Evolutionary conservation across 1,284 basidiomycete genomes (phyloP).

Genomic region (Cystobasidium pallidum): DNA sequence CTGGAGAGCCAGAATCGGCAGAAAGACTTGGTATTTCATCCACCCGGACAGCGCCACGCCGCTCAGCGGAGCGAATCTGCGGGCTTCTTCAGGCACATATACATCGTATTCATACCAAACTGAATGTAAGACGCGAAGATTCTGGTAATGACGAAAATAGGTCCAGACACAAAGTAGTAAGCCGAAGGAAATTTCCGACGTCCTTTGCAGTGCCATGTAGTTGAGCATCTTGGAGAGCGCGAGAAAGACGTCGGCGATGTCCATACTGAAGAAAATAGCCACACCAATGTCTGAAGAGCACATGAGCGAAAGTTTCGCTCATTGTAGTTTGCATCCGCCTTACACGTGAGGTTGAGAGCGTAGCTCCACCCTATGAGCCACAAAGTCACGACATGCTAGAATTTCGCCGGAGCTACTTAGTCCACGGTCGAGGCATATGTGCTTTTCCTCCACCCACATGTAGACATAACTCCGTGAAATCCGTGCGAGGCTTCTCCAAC

Average conservation of each 20-base stretch:
- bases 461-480: slow-evolving; percentile 80
- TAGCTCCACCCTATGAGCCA: slow-evolving; percentile 98
- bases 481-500: slow-evolving; percentile 91
- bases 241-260: slow-evolving; percentile 43
- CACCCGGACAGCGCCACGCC: slow-evolving; percentile 75
- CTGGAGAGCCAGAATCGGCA: slow-evolving; percentile 74
- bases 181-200: slow-evolving; percentile 70
- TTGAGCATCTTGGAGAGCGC: slow-evolving; percentile 77
- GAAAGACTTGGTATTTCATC: slow-evolving; percentile 71
- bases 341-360: slow-evolving; percentile 64
- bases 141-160: slow-evolving; percentile 96
- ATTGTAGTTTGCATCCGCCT: not conserved
- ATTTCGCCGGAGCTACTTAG: too few relatives aligned
- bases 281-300: slow-evolving; percentile 35
- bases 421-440: too few relatives aligned
- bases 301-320: not conserved
- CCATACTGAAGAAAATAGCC: slow-evolving; percentile 44
- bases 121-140: slow-evolving; percentile 82
- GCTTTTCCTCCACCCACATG: slow-evolving; percentile 56
- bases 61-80: slow-evolving; percentile 66
- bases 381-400: slow-evolving; percentile 86
- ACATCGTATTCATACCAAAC: slow-evolving; percentile 80
- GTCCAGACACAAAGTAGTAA: slow-evolving; percentile 78
- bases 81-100: slow-evolving; percentile 64
- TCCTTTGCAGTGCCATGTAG: slow-evolving; percentile 66